These are phyloP conservation scores for Rhizophagus sp. DNA, from an alignment of 192 early-diverging fungal species.

Conservation along the genomic window DNA sequence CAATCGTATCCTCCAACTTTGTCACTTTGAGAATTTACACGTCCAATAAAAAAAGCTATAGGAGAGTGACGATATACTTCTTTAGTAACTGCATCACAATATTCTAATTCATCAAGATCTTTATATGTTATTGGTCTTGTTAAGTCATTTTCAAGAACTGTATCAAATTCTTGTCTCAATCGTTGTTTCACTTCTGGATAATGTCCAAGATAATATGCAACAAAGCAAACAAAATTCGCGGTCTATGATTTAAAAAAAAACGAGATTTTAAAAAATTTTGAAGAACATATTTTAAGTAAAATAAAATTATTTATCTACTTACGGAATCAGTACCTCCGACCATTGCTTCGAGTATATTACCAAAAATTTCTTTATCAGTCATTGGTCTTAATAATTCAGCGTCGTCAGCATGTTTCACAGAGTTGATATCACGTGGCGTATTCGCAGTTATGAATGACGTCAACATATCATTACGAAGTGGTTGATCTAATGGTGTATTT, in stretches of 20 bases:
- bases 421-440: neutral
- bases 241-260: conserved; percentile 7
- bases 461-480: neutral
- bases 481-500: neutral
- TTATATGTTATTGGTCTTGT: neutral
- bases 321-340: conserved; percentile 6
- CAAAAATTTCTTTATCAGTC: conserved; percentile 17
- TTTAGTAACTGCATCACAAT: conserved; percentile 11
- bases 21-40: neutral
- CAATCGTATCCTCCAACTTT: conserved; percentile 12
- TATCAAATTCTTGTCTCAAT: neutral
- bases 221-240: neutral
- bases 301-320: neutral
- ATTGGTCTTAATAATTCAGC: neutral
- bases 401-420: neutral
- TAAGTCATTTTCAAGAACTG: neutral
- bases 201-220: neutral
- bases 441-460: neutral
- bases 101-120: conserved; percentile 3
- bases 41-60: neutral
- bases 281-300: neutral
- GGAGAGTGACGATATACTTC: neutral
- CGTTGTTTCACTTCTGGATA: conserved; percentile 2
- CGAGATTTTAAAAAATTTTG: neutral
- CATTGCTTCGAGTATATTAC: neutral